Percentiles rank a stretch among this genome's conserved stretches.
These are phyloP conservation scores for Tephrocybe rancida DNA, from an alignment of 768 basidiomycete genomes.

Conservation along the genomic window DNA sequence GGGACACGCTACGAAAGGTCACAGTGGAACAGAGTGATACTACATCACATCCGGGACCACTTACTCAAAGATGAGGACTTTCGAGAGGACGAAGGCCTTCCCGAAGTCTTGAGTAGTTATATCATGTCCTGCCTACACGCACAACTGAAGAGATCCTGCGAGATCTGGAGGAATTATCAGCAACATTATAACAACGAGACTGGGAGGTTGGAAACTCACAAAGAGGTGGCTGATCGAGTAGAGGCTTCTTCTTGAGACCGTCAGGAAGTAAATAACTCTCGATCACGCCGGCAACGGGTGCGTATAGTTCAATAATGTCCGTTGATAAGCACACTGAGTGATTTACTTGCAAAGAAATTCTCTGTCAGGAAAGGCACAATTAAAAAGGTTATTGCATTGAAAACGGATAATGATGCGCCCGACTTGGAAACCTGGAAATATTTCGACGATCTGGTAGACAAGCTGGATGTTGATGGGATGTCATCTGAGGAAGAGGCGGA, in stretches of 20 bases:
- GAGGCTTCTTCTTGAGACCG: background rate
- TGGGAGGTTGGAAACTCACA: background rate
- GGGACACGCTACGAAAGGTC: background rate
- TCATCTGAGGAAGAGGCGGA: constrained; percentile 13
- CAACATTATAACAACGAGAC: background rate
- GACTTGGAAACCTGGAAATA: constrained; percentile 12
- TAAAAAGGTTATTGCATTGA: constrained; percentile 1
- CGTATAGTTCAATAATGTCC: background rate
- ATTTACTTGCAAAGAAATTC: constrained; percentile 1
- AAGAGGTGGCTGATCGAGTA: background rate
- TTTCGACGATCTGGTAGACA: background rate
- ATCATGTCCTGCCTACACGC: background rate
- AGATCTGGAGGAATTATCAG: constrained; percentile 5
- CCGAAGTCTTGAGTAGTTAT: constrained; percentile 3
- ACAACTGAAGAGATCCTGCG: constrained; percentile 6
- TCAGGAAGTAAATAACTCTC: background rate
- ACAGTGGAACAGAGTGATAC: background rate
- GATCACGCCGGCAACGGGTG: constrained; percentile 1
- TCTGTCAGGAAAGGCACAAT: background rate
- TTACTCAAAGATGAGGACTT: background rate
- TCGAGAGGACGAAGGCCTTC: constrained; percentile 1
- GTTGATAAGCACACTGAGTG: background rate
- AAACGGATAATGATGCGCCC: background rate
- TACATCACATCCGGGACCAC: background rate
- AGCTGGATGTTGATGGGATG: constrained; percentile 10